Evolutionary conservation across 2,329 filamentous ascomycete species (phyloP).

Genomic region (Trichoderma gracile): DNA sequence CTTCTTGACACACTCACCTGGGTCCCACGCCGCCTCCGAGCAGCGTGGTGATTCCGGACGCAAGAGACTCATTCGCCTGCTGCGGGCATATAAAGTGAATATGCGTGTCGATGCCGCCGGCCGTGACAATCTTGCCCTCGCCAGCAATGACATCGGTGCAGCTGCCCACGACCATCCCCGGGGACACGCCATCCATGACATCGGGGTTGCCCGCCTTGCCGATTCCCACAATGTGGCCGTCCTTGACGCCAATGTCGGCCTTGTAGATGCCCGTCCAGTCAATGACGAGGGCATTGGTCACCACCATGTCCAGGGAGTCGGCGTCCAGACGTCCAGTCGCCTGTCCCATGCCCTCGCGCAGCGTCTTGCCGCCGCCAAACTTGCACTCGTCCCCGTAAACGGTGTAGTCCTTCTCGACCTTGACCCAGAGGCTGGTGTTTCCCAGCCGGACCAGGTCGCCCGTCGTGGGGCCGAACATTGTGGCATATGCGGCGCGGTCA

Average conservation of each 20-base stretch:
- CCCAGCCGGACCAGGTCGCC: slow-evolving; percentile 83
- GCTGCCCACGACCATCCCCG: slow-evolving; percentile 77
- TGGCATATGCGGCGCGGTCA: slow-evolving; percentile 74
- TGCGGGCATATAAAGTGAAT: slow-evolving; percentile 96
- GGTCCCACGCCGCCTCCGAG: slow-evolving; percentile 89
- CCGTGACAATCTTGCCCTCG: slow-evolving; percentile 87
- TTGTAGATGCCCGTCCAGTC: slow-evolving; percentile 95
- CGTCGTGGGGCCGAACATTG: slow-evolving; percentile 91
- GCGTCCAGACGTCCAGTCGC: slow-evolving; percentile 72
- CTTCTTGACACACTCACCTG: slow-evolving; percentile 53
- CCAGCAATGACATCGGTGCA: slow-evolving; percentile 91
- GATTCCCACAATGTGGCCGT: slow-evolving; percentile 82
- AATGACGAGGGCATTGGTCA: slow-evolving; percentile 86
- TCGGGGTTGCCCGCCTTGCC: slow-evolving; percentile 98
- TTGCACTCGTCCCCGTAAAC: slow-evolving; percentile 90
- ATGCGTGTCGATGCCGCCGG: slow-evolving; percentile 85
- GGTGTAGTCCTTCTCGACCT: slow-evolving; percentile 83
- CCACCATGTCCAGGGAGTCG: slow-evolving; percentile 77
- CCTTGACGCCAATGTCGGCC: slow-evolving; percentile 90
- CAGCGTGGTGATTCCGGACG: slow-evolving; percentile 86
- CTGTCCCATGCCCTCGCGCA: slow-evolving; percentile 95
- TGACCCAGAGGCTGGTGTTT: slow-evolving; percentile 84
- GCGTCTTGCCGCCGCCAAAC: slow-evolving; percentile 91
- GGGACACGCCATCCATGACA: slow-evolving; percentile 84
- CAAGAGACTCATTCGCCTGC: slow-evolving; percentile 79